Percentiles rank a stretch among this genome's conserved stretches.
Evolutionary conservation across 106 monocot genomes (phyloP).

Genomic region (Phalaenopsis aphrodite): DNA sequence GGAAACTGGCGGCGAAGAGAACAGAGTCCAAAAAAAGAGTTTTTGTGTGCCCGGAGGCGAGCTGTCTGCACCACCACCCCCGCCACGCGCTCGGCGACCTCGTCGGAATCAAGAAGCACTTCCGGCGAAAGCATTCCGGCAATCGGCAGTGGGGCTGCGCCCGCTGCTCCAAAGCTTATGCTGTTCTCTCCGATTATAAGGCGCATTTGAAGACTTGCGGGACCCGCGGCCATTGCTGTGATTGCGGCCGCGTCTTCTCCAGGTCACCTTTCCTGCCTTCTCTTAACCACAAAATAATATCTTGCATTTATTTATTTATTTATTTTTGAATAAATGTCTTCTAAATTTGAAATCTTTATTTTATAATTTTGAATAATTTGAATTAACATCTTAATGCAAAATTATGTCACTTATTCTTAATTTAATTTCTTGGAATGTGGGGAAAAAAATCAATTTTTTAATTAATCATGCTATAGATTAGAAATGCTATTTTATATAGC

Average conservation of each 20-base stretch:
- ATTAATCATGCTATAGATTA: too few species aligned
- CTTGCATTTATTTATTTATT: too few species aligned
- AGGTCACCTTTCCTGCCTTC: slow-evolving; percentile 12
- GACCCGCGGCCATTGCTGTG: slow-evolving; percentile 86
- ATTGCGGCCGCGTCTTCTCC: slow-evolving; percentile 94
- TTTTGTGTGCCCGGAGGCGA: slow-evolving; percentile 59
- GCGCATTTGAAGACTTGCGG: slow-evolving; percentile 83
- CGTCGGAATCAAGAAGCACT: slow-evolving; percentile 79
- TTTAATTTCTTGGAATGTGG: too few species aligned
- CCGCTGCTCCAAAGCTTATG: slow-evolving; percentile 58
- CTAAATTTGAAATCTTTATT: too few species aligned
- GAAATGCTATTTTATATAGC: too few species aligned
- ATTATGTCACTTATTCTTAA: too few species aligned
- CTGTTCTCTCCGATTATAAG: slow-evolving; percentile 66
- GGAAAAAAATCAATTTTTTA: too few species aligned
- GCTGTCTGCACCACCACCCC: slow-evolving; percentile 65
- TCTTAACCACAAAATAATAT: too few species aligned
- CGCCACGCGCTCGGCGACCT: slow-evolving; percentile 63
- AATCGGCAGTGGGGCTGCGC: slow-evolving; percentile 53
- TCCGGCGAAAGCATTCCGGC: slow-evolving; percentile 50
- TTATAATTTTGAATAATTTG: too few species aligned
- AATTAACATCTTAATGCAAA: neutral
- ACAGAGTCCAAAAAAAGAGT: slow-evolving; percentile 43
- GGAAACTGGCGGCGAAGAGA: slow-evolving; percentile 54
- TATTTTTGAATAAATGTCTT: too few species aligned